Percentiles rank a stretch among this genome's conserved stretches.
phyloP scores from a whole-genome alignment of 192 early-diverging fungal genomes.

The Umbelopsis ramanniana region DNA sequence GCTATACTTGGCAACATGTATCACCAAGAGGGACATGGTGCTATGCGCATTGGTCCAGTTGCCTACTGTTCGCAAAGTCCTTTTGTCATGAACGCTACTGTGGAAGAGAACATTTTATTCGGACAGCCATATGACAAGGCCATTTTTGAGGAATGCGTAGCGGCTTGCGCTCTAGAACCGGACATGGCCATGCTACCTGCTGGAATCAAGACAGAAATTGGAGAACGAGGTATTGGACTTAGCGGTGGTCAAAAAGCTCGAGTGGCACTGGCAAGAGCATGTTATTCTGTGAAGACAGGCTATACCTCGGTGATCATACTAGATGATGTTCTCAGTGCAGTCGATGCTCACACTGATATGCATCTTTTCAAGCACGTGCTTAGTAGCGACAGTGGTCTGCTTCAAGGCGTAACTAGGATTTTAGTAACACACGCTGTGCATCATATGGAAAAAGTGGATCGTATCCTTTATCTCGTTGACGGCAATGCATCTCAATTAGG shows the following conservation, averaged over 20 bases:
- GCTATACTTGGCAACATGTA: constrained; percentile 60
- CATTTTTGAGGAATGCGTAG: constrained; percentile 79
- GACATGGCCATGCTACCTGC: constrained; percentile 85
- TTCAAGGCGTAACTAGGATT: constrained; percentile 79
- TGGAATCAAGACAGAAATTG: constrained; percentile 93
- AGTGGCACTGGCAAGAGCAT: constrained; percentile 77
- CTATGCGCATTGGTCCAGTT: background rate
- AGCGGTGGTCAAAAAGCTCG: constrained; percentile 92
- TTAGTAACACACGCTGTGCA: constrained; percentile 83
- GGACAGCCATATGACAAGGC: constrained; percentile 71
- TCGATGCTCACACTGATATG: constrained; percentile 52
- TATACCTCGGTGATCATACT: constrained; percentile 70
- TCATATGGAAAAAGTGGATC: constrained; percentile 21
- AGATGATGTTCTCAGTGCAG: constrained; percentile 77
- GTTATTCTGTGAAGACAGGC: constrained; percentile 61
- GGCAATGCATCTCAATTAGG: constrained; percentile 6
- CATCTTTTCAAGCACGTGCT: constrained; percentile 73
- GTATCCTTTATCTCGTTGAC: constrained; percentile 15
- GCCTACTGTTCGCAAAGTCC: constrained; percentile 23
- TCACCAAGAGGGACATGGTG: constrained; percentile 34
- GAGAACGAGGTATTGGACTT: constrained; percentile 85
- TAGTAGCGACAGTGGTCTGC: constrained; percentile 41
- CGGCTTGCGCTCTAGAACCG: constrained; percentile 80
- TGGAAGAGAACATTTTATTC: constrained; percentile 79
- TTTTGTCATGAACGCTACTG: constrained; percentile 25